Conservation (phyloP, 306 rosid genomes). For the Corylus americana region DNA sequence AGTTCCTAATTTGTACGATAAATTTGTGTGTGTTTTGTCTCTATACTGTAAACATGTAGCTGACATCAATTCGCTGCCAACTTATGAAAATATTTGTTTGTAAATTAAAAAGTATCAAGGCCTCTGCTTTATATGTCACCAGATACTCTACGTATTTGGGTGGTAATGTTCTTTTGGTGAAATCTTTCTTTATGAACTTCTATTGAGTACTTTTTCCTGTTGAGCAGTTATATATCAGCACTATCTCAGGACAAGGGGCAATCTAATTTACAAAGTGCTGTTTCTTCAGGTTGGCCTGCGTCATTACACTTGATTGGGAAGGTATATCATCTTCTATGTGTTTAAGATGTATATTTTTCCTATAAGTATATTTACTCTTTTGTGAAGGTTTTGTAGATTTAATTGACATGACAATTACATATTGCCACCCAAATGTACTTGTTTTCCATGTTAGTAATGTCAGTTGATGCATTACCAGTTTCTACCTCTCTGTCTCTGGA, state of each 20-base stretch:
- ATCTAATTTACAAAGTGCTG: constrained; percentile 54
- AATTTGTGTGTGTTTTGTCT: neutral
- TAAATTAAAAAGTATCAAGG: constrained; percentile 6
- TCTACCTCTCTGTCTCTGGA: neutral
- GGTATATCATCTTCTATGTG: constrained; percentile 46
- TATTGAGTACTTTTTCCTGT: neutral
- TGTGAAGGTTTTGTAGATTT: neutral
- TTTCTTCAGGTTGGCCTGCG: constrained; percentile 94
- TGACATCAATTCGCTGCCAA: constrained; percentile 14
- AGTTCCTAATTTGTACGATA: constrained; percentile 10
- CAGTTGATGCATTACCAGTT: neutral
- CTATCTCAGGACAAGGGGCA: constrained; percentile 65
- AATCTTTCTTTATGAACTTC: constrained; percentile 5
- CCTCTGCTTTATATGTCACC: constrained; percentile 13
- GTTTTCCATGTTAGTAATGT: neutral
- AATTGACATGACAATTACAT: neutral
- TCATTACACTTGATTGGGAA: constrained; percentile 92
- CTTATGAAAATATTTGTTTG: constrained; percentile 21
- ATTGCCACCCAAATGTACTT: constrained; percentile 12
- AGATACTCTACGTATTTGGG: constrained; percentile 11
- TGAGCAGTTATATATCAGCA: constrained; percentile 87
- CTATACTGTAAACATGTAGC: constrained; percentile 23
- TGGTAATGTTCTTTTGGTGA: constrained; percentile 8
- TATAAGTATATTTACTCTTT: constrained; percentile 2
- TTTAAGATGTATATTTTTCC: neutral